phyloP scores from a whole-genome alignment of 306 rosid species.

The Quercus ilex region DNA sequence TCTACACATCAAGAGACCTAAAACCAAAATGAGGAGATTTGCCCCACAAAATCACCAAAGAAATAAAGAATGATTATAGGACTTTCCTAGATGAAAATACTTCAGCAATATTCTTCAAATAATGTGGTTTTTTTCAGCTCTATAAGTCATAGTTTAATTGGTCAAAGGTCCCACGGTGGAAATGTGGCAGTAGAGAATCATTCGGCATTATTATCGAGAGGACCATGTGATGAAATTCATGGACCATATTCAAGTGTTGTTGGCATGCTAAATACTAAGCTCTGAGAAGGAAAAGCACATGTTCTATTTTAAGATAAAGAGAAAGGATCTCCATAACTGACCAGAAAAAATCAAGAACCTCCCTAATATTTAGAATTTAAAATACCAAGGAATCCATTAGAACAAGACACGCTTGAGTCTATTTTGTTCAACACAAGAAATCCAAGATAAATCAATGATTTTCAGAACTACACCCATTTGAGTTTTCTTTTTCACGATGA shows the following conservation, averaged over 20 bases:
- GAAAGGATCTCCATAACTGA: not conserved
- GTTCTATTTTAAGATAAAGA: not conserved
- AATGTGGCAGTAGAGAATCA: not conserved
- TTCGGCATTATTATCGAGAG: not conserved
- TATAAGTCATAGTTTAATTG: not conserved
- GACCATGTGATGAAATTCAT: not conserved
- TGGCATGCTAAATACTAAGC: not conserved
- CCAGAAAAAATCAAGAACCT: not conserved
- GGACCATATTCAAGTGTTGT: not conserved
- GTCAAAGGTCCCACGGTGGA: not conserved
- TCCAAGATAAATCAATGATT: no score
- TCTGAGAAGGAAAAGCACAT: not conserved
- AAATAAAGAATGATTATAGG: not conserved
- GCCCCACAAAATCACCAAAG: not conserved
- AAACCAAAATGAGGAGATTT: conserved; percentile 9
- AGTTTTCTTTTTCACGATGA: no score
- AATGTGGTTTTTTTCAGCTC: not conserved
- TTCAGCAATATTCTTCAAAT: not conserved
- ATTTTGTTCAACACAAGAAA: not conserved
- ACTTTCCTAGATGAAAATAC: not conserved
- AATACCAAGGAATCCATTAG: not conserved
- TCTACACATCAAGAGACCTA: conserved; percentile 50
- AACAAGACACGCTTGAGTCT: not conserved
- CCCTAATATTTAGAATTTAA: not conserved
- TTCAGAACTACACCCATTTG: no score